Percentiles rank a stretch among this genome's conserved stretches.
Evolutionary conservation across 1,284 basidiomycete species (phyloP).

Genomic region (Stereum hirsutum): DNA sequence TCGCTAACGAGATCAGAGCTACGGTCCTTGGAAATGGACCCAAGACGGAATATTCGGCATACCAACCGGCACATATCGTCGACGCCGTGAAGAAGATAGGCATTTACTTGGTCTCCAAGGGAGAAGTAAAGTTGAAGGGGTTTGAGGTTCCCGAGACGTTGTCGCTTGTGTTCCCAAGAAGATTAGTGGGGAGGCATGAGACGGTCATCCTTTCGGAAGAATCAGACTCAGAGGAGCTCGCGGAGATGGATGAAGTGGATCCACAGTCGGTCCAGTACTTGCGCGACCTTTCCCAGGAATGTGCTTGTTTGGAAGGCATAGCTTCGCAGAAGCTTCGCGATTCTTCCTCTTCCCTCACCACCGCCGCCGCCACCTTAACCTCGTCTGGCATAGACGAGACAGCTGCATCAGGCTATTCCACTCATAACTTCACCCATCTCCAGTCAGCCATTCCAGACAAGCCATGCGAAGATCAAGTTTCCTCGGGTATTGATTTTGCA

Average conservation of each 20-base stretch:
- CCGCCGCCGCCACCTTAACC: no score
- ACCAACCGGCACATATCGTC: conserved; percentile 48
- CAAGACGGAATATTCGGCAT: conserved; percentile 46
- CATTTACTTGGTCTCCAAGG: conserved; percentile 68
- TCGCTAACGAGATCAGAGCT: conserved; percentile 77
- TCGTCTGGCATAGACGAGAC: no score
- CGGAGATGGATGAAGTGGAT: conserved; percentile 12
- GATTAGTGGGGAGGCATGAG: conserved; percentile 62
- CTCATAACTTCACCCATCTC: conserved; percentile 23
- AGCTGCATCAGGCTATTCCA: no score
- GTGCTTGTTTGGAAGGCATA: conserved; percentile 79
- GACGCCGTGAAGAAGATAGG: conserved; percentile 72
- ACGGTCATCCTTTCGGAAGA: conserved; percentile 20
- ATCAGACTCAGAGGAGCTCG: conserved; percentile 33
- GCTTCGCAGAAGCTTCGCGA: conserved; percentile 58
- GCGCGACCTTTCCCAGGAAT: conserved; percentile 66
- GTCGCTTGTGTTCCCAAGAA: conserved; percentile 76
- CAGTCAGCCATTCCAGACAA: conserved; percentile 66
- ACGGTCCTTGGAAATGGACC: conserved; percentile 45
- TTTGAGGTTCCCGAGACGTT: conserved; percentile 86
- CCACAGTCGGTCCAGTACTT: conserved; percentile 53
- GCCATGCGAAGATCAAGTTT: conserved; percentile 70
- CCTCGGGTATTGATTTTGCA: conserved; percentile 68
- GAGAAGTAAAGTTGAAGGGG: conserved; percentile 91
- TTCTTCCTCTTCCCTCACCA: conserved; percentile 27